Percentiles rank a stretch among this genome's conserved stretches.
These are phyloP conservation scores for Petasospora rhodanensis DNA, from an alignment of 1,139 yeast species.

Conservation along the genomic window DNA sequence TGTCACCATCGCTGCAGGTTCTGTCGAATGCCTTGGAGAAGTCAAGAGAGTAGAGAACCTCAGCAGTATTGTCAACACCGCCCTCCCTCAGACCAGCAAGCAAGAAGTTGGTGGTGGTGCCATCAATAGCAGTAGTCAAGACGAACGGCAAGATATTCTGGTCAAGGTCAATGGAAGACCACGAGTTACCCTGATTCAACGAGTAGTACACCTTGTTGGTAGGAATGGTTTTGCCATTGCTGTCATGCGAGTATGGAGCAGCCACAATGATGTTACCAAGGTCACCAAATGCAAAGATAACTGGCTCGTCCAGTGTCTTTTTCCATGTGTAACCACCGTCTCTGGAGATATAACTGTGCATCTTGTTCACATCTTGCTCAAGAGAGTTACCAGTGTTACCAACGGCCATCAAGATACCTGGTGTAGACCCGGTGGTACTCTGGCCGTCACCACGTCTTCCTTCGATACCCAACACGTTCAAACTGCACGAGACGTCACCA, in stretches of 20 bases:
- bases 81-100: conserved; percentile 43
- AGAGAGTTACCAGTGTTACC: conserved; percentile 56
- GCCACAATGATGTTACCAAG: conserved; percentile 74
- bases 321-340: conserved; percentile 80
- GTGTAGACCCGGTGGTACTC: conserved; percentile 60
- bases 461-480: conserved; percentile 49
- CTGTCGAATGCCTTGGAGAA: conserved; percentile 55
- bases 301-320: conserved; percentile 49
- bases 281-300: conserved; percentile 67
- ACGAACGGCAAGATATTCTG: conserved; percentile 39
- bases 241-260: conserved; percentile 36
- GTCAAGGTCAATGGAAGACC: conserved; percentile 55
- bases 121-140: conserved; percentile 65
- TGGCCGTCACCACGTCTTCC: conserved; percentile 54
- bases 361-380: conserved; percentile 26
- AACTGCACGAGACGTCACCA: conserved; percentile 44
- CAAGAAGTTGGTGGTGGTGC: conserved; percentile 60
- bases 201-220: conserved; percentile 46
- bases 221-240: conserved; percentile 25
- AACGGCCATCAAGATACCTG: conserved; percentile 63
- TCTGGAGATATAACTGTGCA: conserved; percentile 60
- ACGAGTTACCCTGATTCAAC: conserved; percentile 68
- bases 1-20: conserved; percentile 51
- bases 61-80: conserved; percentile 10
- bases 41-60: conserved; percentile 43